Conservation (phyloP, 495 filamentous ascomycete species). For the Podospora comata region DNA sequence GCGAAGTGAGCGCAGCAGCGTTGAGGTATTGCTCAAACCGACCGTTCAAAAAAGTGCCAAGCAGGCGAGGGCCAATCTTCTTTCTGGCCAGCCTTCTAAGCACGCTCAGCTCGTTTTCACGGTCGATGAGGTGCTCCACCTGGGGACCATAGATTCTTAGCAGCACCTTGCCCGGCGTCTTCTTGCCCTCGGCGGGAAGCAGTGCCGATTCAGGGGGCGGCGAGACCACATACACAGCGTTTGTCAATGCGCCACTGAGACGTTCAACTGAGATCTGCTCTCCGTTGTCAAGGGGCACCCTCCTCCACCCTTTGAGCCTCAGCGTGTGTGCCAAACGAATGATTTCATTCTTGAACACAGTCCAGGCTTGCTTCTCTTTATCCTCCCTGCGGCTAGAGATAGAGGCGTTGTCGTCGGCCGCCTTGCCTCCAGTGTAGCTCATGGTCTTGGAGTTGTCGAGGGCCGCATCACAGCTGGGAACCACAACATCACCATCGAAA, state of each 20-base stretch:
- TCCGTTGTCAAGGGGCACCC: slow-evolving; percentile 60
- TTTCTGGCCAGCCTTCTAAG: slow-evolving; percentile 82
- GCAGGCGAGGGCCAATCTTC: slow-evolving; percentile 87
- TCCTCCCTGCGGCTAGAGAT: slow-evolving; percentile 42
- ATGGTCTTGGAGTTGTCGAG: slow-evolving; percentile 88
- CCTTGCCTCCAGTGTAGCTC: slow-evolving; percentile 63
- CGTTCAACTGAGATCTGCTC: slow-evolving; percentile 76
- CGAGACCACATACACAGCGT: slow-evolving; percentile 90
- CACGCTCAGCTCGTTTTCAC: slow-evolving; percentile 84
- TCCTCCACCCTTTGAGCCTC: slow-evolving; percentile 83
- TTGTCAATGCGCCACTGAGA: slow-evolving; percentile 91
- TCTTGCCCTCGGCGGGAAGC: slow-evolving; percentile 36
- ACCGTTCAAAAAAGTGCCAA: slow-evolving; percentile 94
- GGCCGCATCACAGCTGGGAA: slow-evolving; percentile 72
- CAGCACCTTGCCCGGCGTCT: slow-evolving; percentile 64
- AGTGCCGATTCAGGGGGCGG: slow-evolving; percentile 61
- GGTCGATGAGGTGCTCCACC: slow-evolving; percentile 92
- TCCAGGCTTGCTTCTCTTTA: slow-evolving; percentile 73
- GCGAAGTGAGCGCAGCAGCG: slow-evolving; percentile 69
- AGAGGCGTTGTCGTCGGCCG: slow-evolving; percentile 47
- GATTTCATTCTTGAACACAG: slow-evolving; percentile 83
- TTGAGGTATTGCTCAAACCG: slow-evolving; percentile 93
- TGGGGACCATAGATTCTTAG: slow-evolving; percentile 93
- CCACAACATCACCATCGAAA: slow-evolving; percentile 64
- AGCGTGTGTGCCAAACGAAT: slow-evolving; percentile 86